Percentiles rank a stretch among this genome's conserved stretches.
Conservation (phyloP, 1,284 basidiomycete species). For the Ustilago vetiveriae region DNA sequence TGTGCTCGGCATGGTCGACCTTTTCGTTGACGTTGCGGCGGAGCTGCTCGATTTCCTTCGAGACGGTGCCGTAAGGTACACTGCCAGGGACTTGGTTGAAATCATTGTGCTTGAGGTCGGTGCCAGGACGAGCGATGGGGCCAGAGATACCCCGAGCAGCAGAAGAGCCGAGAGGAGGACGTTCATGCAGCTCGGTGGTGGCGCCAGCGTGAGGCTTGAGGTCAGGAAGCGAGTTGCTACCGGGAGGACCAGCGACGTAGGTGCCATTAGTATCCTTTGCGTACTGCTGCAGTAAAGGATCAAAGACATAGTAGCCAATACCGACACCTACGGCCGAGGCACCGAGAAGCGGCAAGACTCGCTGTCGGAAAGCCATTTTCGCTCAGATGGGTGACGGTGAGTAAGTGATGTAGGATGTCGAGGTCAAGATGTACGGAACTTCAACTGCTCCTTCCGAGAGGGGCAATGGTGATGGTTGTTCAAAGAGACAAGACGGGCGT, state of each 20-base stretch:
- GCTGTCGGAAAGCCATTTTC: slow-evolving; percentile 46
- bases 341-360: slow-evolving; percentile 41
- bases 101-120: slow-evolving; percentile 42
- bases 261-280: slow-evolving; percentile 46
- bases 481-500: not conserved
- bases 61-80: slow-evolving; percentile 44
- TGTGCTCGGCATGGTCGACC: slow-evolving; percentile 26
- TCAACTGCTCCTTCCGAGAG: too few relatives aligned
- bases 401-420: not conserved
- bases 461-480: not conserved
- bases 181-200: slow-evolving; percentile 38
- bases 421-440: too few relatives aligned
- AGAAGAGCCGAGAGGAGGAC: slow-evolving; percentile 40
- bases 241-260: slow-evolving; percentile 30
- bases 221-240: slow-evolving; percentile 37
- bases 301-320: slow-evolving; percentile 51
- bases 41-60: slow-evolving; percentile 31
- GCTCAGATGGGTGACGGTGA: not conserved
- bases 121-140: slow-evolving; percentile 32
- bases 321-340: slow-evolving; percentile 45
- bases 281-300: slow-evolving; percentile 49
- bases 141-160: slow-evolving; percentile 44
- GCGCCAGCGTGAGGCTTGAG: slow-evolving; percentile 31
- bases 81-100: slow-evolving; percentile 25
- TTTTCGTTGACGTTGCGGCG: slow-evolving; percentile 33